Conservation (phyloP, 768 basidiomycete genomes). For the Trametes meyenii region DNA sequence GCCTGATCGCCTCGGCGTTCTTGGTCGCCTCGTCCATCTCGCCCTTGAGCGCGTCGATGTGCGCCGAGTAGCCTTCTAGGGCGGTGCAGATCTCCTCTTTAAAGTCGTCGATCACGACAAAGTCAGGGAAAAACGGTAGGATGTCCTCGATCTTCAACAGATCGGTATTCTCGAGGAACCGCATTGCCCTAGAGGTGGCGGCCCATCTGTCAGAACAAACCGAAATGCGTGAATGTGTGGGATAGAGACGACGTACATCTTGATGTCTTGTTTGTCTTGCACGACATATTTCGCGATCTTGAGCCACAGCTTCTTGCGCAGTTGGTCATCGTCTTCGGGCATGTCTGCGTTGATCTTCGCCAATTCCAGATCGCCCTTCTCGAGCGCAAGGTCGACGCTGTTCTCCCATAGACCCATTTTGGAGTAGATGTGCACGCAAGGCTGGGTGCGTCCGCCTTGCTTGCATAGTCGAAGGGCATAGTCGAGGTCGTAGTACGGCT, state of each 20-base stretch:
- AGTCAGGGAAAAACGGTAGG: slow-evolving; percentile 99
- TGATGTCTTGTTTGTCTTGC: slow-evolving; percentile 97
- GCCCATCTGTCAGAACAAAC: slow-evolving; percentile 3
- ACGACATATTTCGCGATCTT: slow-evolving; percentile 99
- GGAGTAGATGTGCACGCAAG: slow-evolving; percentile 95
- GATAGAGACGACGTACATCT: slow-evolving; percentile 69
- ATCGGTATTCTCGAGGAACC: slow-evolving; percentile 91
- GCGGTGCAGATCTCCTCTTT: slow-evolving; percentile 98
- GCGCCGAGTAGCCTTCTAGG: slow-evolving; percentile 89
- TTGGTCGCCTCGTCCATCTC: slow-evolving; percentile 97
- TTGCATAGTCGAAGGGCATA: slow-evolving; percentile 95
- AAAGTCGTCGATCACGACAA: slow-evolving; percentile 99
- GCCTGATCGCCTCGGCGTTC: slow-evolving; percentile 91
- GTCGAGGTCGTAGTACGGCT: slow-evolving; percentile 95
- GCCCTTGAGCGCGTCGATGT: slow-evolving; percentile 84
- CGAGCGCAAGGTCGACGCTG: slow-evolving; percentile 91
- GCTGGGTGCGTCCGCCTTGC: slow-evolving; percentile 73
- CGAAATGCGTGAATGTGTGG: background rate
- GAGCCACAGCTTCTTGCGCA: slow-evolving; percentile 95
- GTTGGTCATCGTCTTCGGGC: slow-evolving; percentile 81
- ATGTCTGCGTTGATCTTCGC: slow-evolving; percentile 95
- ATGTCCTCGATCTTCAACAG: slow-evolving; percentile 98
- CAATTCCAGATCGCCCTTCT: slow-evolving; percentile 92
- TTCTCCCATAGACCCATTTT: slow-evolving; percentile 98
- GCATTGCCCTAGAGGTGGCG: slow-evolving; percentile 76